Conservation (phyloP, 2,329 filamentous ascomycete species). For the Fusarium acutatum region DNA sequence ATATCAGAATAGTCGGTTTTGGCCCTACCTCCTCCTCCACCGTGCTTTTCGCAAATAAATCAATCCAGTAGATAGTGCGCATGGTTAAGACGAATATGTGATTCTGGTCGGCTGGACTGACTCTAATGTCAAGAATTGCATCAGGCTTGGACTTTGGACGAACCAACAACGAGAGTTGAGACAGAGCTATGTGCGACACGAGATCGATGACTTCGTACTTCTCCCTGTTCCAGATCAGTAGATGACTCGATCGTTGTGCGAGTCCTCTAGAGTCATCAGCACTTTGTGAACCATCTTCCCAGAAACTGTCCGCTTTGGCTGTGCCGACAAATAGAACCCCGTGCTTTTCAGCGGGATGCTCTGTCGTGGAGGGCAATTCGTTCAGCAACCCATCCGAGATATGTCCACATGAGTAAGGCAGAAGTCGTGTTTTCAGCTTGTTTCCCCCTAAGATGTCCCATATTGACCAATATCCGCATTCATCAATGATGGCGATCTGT, state of each 20-base stretch:
- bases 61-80: conserved; percentile 59
- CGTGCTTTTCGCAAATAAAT: conserved; percentile 43
- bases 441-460: conserved; percentile 65
- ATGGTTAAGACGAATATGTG: conserved; percentile 69
- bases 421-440: conserved; percentile 48
- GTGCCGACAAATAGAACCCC: conserved; percentile 54
- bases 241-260: conserved; percentile 32
- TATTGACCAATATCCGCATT: conserved; percentile 71
- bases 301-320: conserved; percentile 31
- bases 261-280: conserved; percentile 1
- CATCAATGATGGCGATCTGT: conserved; percentile 73
- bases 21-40: not conserved
- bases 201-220: conserved; percentile 50
- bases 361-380: conserved; percentile 44
- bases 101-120: conserved; percentile 55
- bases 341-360: conserved; percentile 49
- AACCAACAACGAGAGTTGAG: conserved; percentile 40
- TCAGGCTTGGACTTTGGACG: conserved; percentile 43
- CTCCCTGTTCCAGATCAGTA: conserved; percentile 50
- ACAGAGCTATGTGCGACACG: conserved; percentile 43
- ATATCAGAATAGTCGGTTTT: conserved; percentile 40
- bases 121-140: conserved; percentile 64
- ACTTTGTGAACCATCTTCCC: conserved; percentile 21
- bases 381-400: conserved; percentile 51
- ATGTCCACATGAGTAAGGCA: conserved; percentile 53